Conservation (phyloP, 495 filamentous ascomycete species). For the Margaritispora aquatica region DNA sequence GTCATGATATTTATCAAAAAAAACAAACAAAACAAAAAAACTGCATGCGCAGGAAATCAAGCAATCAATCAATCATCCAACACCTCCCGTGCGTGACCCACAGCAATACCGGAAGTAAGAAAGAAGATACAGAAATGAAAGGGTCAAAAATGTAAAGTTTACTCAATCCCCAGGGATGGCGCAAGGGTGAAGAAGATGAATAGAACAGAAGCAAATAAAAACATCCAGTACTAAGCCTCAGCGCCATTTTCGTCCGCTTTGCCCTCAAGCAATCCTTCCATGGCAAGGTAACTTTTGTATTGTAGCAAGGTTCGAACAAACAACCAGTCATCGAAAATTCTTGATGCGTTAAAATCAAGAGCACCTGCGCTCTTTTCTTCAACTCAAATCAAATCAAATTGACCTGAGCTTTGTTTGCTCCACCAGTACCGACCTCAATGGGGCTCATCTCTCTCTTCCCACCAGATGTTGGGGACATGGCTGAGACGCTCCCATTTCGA, state of each 20-base stretch:
- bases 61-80: neutral
- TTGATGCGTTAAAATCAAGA: no score
- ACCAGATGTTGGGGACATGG: neutral
- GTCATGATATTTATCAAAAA: neutral
- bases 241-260: neutral
- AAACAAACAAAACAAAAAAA: neutral
- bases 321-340: no score
- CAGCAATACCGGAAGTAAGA: neutral
- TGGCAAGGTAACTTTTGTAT: neutral
- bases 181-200: neutral
- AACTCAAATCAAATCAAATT: slow-evolving; percentile 22
- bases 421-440: slow-evolving; percentile 5
- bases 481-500: slow-evolving; percentile 12
- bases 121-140: neutral
- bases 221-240: neutral
- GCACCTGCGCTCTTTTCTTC: no score
- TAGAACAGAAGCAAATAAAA: neutral
- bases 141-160: neutral
- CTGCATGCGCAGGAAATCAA: no score
- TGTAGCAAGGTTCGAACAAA: neutral
- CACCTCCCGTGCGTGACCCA: neutral
- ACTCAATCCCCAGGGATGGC: neutral
- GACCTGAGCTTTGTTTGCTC: slow-evolving; percentile 7
- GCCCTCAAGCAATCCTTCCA: neutral
- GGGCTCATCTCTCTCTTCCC: slow-evolving; percentile 19